Percentiles rank a stretch among this genome's conserved stretches.
Conservation (phyloP, 2,329 filamentous ascomycete species). For the Beauveria scarabaeidicola region DNA sequence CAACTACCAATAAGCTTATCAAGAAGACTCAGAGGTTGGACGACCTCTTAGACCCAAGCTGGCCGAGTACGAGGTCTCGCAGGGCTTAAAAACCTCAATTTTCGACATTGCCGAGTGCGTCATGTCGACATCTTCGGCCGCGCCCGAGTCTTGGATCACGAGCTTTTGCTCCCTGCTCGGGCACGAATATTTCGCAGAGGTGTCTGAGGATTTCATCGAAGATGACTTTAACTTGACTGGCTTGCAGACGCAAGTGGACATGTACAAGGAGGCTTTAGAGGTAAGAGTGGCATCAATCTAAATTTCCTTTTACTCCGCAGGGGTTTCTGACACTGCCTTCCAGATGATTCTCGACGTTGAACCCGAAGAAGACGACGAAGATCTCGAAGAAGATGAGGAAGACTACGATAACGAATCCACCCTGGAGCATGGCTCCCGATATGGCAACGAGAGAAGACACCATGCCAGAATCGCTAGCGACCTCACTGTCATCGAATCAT, state of each 20-base stretch:
- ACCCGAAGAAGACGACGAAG: conserved; percentile 86
- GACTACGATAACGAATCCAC: conserved; percentile 64
- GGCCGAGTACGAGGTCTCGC: not conserved
- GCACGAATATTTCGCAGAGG: conserved; percentile 98
- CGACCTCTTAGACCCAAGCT: not conserved
- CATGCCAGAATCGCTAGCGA: conserved; percentile 82
- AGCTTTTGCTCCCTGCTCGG: conserved; percentile 93
- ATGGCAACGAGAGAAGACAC: conserved; percentile 61
- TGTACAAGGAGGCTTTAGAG: conserved; percentile 98
- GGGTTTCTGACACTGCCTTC: not conserved
- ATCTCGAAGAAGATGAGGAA: conserved; percentile 70
- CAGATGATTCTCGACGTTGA: conserved; percentile 98
- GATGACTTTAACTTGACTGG: conserved; percentile 99
- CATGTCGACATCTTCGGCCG: conserved; percentile 54
- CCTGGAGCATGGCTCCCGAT: conserved; percentile 40
- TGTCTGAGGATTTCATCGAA: conserved; percentile 98
- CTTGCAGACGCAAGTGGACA: conserved; percentile 86
- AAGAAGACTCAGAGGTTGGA: not conserved
- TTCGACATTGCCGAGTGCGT: conserved; percentile 6
- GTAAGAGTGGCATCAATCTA: conserved; percentile 27
- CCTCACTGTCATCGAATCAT: conserved; percentile 90
- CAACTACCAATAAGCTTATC: not conserved
- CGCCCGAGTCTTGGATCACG: conserved; percentile 89
- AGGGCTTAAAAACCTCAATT: not conserved
- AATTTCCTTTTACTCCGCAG: not conserved